Evolutionary conservation across 176 grass and related monocot species (phyloP).

Genomic region (Pharus latifolius): DNA sequence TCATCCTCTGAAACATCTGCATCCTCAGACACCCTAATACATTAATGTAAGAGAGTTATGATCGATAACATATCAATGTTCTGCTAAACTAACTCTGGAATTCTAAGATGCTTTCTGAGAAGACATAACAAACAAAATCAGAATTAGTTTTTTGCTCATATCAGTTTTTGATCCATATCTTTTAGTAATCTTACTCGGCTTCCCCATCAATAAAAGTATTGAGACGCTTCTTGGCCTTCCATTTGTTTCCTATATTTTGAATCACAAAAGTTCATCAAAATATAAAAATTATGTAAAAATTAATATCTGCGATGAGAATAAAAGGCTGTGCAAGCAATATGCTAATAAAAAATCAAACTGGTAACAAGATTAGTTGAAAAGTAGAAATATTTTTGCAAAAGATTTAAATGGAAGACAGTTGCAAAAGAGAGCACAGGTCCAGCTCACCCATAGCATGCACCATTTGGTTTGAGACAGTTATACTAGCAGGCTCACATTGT

Average conservation of each 20-base stretch:
- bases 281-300: background rate
- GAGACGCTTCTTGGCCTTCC: constrained; percentile 25
- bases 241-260: constrained; percentile 41
- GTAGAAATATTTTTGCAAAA: background rate
- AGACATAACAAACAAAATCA: background rate
- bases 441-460: constrained; percentile 38
- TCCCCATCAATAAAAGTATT: constrained; percentile 65
- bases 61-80: background rate
- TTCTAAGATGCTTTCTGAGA: background rate
- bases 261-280: constrained; percentile 8
- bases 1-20: constrained; percentile 69
- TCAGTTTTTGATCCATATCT: background rate
- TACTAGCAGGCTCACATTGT: constrained; percentile 7
- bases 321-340: background rate
- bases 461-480: constrained; percentile 17
- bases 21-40: constrained; percentile 71
- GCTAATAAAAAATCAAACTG: background rate
- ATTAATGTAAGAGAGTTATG: constrained; percentile 3
- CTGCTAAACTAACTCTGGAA: background rate
- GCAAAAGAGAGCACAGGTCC: background rate
- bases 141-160: background rate
- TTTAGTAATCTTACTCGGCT: constrained; percentile 60
- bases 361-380: background rate
- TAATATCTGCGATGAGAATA: background rate
- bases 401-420: background rate